phyloP scores from a whole-genome alignment of 75 land plant genomes.

The Adiantum capillusveneris region DNA sequence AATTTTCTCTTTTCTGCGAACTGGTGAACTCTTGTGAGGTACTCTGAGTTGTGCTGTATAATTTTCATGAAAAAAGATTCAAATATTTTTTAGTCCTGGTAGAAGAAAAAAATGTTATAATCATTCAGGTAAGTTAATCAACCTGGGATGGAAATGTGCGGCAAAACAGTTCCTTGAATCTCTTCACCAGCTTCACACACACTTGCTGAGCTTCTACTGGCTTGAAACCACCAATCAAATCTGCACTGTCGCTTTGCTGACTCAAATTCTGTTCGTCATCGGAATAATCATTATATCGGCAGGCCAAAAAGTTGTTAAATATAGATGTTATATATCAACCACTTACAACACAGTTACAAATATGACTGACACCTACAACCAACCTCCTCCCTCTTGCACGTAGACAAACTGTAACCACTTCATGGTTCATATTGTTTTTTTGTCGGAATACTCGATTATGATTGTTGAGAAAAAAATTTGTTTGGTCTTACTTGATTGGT shows the following conservation, averaged over 20 bases:
- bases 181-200: slow-evolving; percentile 65
- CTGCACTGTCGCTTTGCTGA: slow-evolving; percentile 91
- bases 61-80: neutral
- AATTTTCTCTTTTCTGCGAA: slow-evolving; percentile 50
- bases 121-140: neutral
- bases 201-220: slow-evolving; percentile 66
- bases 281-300: neutral
- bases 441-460: too few relatives aligned
- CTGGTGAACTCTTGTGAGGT: slow-evolving; percentile 35
- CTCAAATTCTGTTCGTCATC: slow-evolving; percentile 64
- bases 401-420: too few relatives aligned
- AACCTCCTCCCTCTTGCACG: too few relatives aligned
- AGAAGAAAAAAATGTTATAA: neutral
- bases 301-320: neutral
- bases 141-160: slow-evolving; percentile 69
- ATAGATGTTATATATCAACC: too few relatives aligned
- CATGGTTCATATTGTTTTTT: too few relatives aligned
- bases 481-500: too few relatives aligned
- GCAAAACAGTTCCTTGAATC: slow-evolving; percentile 54
- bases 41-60: slow-evolving; percentile 43
- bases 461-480: too few relatives aligned
- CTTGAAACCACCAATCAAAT: slow-evolving; percentile 90
- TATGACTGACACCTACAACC: too few relatives aligned
- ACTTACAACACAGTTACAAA: too few relatives aligned
- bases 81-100: neutral